These are phyloP conservation scores for Lactarius tabidus DNA, from an alignment of 768 basidiomycete genomes.

Conservation along the genomic window DNA sequence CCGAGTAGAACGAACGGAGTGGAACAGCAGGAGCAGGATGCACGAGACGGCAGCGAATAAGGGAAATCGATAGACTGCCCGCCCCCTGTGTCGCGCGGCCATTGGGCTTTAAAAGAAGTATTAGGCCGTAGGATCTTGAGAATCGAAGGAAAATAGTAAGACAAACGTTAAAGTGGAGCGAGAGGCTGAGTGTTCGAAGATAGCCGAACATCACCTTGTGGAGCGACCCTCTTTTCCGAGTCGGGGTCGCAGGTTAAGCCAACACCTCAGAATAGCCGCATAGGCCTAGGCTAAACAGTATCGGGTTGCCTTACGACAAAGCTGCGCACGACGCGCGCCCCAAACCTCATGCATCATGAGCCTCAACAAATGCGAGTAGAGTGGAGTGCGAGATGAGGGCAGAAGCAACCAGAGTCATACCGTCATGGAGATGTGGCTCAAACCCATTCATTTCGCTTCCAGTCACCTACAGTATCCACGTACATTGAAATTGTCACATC, in stretches of 20 bases:
- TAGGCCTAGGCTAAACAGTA: neutral
- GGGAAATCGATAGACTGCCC: neutral
- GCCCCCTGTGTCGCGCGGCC: neutral
- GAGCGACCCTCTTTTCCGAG: slow-evolving; percentile 5
- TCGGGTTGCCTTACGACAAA: too few species aligned
- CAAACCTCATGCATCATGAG: too few species aligned
- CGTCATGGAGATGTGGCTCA: neutral
- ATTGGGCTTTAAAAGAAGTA: neutral
- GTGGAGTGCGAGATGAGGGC: too few species aligned
- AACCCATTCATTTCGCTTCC: neutral
- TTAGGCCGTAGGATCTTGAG: neutral
- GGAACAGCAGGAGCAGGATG: too few species aligned
- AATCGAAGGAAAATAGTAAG: neutral
- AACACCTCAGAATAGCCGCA: neutral
- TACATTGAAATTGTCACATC: neutral
- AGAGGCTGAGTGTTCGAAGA: neutral
- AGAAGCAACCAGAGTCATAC: neutral
- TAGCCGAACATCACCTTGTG: neutral
- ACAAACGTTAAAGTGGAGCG: neutral
- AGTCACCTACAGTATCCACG: neutral
- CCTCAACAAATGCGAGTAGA: too few species aligned
- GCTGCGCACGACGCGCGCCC: too few species aligned
- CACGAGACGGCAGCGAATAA: neutral
- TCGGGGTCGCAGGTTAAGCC: neutral
- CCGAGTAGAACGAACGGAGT: too few species aligned